A percentile compares a stretch with the other conserved stretches of the same genome.
Conservation (phyloP, 2,329 filamentous ascomycete genomes). For the Nothophaeocryptopus gaeumannii region DNA sequence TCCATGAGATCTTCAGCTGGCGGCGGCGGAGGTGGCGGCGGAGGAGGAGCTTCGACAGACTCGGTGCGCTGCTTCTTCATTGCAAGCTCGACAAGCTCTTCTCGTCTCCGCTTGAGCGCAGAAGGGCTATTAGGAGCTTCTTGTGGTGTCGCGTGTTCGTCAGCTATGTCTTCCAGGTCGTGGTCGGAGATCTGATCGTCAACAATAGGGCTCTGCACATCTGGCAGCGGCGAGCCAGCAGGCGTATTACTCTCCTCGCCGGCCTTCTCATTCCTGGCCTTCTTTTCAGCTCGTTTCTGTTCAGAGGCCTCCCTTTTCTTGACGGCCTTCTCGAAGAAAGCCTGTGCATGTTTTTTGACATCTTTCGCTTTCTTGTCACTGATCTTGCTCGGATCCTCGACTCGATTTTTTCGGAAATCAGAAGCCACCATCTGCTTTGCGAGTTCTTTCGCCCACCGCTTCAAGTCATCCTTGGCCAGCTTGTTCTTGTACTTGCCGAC, state of each 20-base stretch:
- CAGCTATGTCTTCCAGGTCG: constrained; percentile 25
- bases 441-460: constrained; percentile 63
- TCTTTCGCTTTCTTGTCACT: constrained; percentile 75
- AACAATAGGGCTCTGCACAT: constrained; percentile 23
- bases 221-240: constrained; percentile 28
- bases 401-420: constrained; percentile 87
- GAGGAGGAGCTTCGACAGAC: constrained; percentile 35
- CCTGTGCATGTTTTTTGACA: constrained; percentile 77
- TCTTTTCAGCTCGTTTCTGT: constrained; percentile 58
- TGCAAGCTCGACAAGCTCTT: constrained; percentile 28
- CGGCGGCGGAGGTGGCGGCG: constrained; percentile 43
- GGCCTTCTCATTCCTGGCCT: constrained; percentile 31
- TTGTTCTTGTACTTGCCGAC: constrained; percentile 84
- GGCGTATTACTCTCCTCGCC: constrained; percentile 27
- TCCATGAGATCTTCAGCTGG: constrained; percentile 22
- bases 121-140: constrained; percentile 15
- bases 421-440: constrained; percentile 83
- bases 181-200: constrained; percentile 28
- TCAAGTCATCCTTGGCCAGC: constrained; percentile 74
- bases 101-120: constrained; percentile 28
- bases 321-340: constrained; percentile 83
- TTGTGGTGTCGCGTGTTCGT: constrained; percentile 24
- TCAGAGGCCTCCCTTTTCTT: constrained; percentile 70
- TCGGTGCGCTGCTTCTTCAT: constrained; percentile 34
- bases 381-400: constrained; percentile 75